Conservation (phyloP, 306 rosid species). For the Cucurbita ficifolia region DNA sequence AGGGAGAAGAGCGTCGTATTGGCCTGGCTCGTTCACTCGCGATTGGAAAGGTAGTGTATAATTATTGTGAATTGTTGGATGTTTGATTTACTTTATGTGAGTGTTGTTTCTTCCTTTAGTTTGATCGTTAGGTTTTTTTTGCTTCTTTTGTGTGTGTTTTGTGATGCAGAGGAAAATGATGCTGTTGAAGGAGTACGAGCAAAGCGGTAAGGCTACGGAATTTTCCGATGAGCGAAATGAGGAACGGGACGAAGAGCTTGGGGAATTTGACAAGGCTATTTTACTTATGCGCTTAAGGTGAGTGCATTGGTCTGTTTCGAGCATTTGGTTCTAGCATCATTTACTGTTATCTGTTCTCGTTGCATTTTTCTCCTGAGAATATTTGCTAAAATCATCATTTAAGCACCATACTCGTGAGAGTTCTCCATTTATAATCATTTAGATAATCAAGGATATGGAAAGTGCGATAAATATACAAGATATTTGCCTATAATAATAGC, state of each 20-base stretch:
- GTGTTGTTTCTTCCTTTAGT: neutral
- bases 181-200: constrained; percentile 61
- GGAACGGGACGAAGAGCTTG: constrained; percentile 47
- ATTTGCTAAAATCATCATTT: too few species aligned
- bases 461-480: too few species aligned
- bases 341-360: neutral
- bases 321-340: too few species aligned
- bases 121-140: neutral
- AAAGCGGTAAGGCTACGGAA: constrained; percentile 41
- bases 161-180: constrained; percentile 59
- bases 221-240: constrained; percentile 75
- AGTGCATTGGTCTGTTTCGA: neutral
- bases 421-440: too few species aligned
- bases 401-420: too few species aligned
- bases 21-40: constrained; percentile 67
- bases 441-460: too few species aligned
- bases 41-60: constrained; percentile 30
- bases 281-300: constrained; percentile 53
- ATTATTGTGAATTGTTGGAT: neutral
- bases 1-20: constrained; percentile 61
- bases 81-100: neutral
- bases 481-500: too few species aligned
- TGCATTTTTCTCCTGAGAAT: too few species aligned
- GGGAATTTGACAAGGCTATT: constrained; percentile 46
- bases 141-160: neutral